Evolutionary conservation across 192 early-diverging fungal genomes (phyloP), one percentile per base, ranked within the genome.

Genomic region (Coemansia sp.): DNA sequence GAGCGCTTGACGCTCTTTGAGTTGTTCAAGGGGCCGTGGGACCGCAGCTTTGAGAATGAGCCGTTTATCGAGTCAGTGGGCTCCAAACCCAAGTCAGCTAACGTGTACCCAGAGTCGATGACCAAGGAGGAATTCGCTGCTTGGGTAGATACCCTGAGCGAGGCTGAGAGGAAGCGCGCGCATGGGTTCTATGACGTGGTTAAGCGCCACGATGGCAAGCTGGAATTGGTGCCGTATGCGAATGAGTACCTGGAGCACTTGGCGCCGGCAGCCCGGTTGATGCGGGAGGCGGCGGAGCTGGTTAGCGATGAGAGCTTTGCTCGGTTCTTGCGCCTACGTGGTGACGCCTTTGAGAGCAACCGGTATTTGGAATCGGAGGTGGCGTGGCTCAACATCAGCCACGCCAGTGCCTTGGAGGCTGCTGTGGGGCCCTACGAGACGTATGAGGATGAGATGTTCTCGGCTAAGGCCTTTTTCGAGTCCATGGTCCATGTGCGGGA

Each of bases 101-200:
- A 90, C 61, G 89, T 86, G 64, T 92, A 92, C 60, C 90, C 90
- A 2, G 89, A 88, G 28, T 86, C 87, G 26, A 89, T 92, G 83
- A 86, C 79, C 36, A 73, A 76, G 24, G 77, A 77, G 18, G 88
- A 92, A 67, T 92, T 88, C 51, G 60, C 81, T 23, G 53, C 60
- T 13, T 92, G 88, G 88, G 56, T 84, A 6, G 45, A 43, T 5
- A 75, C 83, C 18, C 74, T 92, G 38, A 40, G 53, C 16, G 38
- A 75, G 7, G 72, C 72, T 3, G 85, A 86, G 13, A 62, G 65
- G 26, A 65, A 69, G 36, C 65, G 83, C 13, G 91, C 91, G 50
- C 84, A 82, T 57, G 85, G 88, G 10, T 92, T 89, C 61, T 92
- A 92, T 58, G 74, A 88, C 20, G 63, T 86, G 0, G 71, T 91